Conservation (phyloP, 1,284 basidiomycete species). For the Volvariella volvacea region DNA sequence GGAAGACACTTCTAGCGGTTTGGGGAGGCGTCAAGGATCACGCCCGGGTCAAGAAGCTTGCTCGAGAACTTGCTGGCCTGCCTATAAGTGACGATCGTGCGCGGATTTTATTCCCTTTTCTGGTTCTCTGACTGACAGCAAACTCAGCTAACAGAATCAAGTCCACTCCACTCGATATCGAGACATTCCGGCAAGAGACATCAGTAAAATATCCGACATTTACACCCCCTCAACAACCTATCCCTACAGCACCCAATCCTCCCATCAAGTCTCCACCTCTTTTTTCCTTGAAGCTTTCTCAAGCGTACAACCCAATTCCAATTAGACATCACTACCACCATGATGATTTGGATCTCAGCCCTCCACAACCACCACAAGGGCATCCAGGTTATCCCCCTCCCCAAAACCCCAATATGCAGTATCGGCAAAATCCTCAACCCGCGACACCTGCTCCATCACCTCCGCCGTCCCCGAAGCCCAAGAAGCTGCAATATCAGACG, state of each 20-base stretch:
- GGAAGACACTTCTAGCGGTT: constrained; percentile 92
- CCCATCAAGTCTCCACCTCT: constrained; percentile 26
- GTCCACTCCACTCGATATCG: constrained; percentile 84
- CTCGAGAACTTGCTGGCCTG: constrained; percentile 77
- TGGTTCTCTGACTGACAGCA: not conserved
- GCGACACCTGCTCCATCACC: constrained; percentile 88
- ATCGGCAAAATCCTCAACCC: constrained; percentile 47
- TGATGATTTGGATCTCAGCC: constrained; percentile 54
- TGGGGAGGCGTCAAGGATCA: constrained; percentile 91
- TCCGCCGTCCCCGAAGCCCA: constrained; percentile 84
- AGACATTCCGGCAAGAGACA: constrained; percentile 83
- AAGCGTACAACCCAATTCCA: constrained; percentile 88
- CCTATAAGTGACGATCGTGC: constrained; percentile 52
- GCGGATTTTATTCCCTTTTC: constrained; percentile 28
- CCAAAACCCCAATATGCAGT: constrained; percentile 38
- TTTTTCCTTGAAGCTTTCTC: constrained; percentile 65
- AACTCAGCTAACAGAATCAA: constrained; percentile 44
- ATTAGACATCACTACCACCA: constrained; percentile 90
- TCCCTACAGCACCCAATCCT: constrained; percentile 27
- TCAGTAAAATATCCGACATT: constrained; percentile 94
- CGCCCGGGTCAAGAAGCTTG: constrained; percentile 75
- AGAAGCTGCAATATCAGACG: constrained; percentile 98
- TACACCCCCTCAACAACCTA: constrained; percentile 44
- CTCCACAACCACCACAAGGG: constrained; percentile 22
- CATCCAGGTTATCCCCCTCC: constrained; percentile 33